Evolutionary conservation across 148 eudicot species (phyloP), one percentile per base, ranked within the genome.

Genomic region (Camellia granthamiana): DNA sequence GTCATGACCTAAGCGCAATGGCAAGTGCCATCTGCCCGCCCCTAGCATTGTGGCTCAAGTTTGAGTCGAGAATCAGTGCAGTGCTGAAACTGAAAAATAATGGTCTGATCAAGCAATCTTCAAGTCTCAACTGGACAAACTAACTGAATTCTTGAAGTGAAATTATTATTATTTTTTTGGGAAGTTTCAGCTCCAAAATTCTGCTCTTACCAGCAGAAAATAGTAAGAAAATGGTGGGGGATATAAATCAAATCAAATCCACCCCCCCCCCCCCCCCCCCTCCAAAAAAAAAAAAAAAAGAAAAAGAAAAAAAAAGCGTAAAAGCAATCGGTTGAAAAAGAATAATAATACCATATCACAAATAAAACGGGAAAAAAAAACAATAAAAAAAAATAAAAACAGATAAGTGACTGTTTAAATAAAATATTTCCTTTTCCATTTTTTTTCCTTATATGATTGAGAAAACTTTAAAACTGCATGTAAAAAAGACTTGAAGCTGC

Each of bases 351-450:
- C 38, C 38, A 30, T 30, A 30, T 30, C 38, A 30, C 38, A 30
- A 30, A 30, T 30, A 30, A 30, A 30, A 30, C 38, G 38, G 38
- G 38, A 30, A 30, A 30, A 30, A n/a, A n/a, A n/a, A n/a, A n/a
- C n/a, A n/a, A n/a, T n/a, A n/a, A n/a, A n/a, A n/a, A 16, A 15
- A 69, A 44, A 70, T 14, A 44, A 2, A 46, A 14, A 23, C 54
- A 43, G 18, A 59, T 30, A 18, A 78, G 11, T 55, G 69, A 69
- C 75, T 54, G 60, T 69, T 61, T 15, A 72, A 51, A 73, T 30
- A 55, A 8, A 38, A n/a, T 7, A 47, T 19, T 43, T 70, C 49
- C 12, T 16, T 60, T 65, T 70, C 67, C 10, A 3, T 56, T 69
- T 69, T 12, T 38, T 44, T 44, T 18, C 14, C 12, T n/a, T 55